Evolutionary conservation across 495 filamentous ascomycete genomes (phyloP), one percentile per base, ranked within the genome.

Genomic region (Penicillium lividum): DNA sequence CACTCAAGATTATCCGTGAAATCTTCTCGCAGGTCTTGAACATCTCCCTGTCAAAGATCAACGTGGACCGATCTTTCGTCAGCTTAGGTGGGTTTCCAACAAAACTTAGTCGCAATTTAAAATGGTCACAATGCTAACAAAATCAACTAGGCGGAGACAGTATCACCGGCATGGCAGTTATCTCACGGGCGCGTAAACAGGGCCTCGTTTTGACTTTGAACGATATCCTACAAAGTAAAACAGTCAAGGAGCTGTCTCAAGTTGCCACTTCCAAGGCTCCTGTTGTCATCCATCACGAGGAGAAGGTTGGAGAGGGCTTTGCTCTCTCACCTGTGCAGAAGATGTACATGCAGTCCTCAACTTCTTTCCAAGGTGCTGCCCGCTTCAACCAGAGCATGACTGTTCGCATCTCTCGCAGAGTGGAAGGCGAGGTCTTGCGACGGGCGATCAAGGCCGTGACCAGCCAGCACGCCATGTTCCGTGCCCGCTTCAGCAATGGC

Each of bases 331-430:
- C 78, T 22, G 72, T 80, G 33, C 78, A 81, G 57, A 66, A 66
- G 27, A 62, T 81, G 8, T 80, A 75, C 54, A 75, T 79, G 56
- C 72, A 86, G 29, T 69, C 69, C n/a, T 66, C 71, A 0, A 59
- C 65, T n/a, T 71, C 79, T 2, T 79, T 75, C 29, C 76, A 80
- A 55, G 82, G 81, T 28, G 60, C 30, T 0, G 62, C 67, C 44
- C 83, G 87, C 31, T 92, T 89, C 68, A 90, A 91, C 63, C 87
- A 88, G 61, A 90, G 88, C 64, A 78, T 89, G 36, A 76, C 87
- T 3, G 72, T 92, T 11, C 77, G 82, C 5, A 61, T 90, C 9
- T 77, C 78, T 15, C 77, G 77, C 51, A 66, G 62, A 3, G 74
- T 84, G 29, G 70, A 79, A 7, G 58, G 77, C 0, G 72, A 80